Evolutionary conservation across 202 grass and related monocot genomes (phyloP).

Genomic region (Carex arenaria): DNA sequence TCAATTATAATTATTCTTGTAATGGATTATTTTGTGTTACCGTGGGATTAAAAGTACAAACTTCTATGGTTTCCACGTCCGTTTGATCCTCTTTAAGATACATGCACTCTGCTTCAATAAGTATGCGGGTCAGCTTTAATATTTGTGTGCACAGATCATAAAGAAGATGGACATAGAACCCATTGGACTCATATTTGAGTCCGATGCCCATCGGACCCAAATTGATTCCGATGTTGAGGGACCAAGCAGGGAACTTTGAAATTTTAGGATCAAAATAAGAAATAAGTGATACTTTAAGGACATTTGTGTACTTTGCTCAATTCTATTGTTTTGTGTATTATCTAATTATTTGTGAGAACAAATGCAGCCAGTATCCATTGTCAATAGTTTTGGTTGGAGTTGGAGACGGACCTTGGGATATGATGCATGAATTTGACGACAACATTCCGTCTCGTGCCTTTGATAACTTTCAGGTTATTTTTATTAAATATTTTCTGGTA

Average conservation of each 20-base stretch:
- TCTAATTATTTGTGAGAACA: not conserved
- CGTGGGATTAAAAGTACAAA: not conserved
- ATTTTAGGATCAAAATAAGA: not conserved
- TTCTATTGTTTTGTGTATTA: slow-evolving; percentile 26
- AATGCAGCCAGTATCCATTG: slow-evolving; percentile 62
- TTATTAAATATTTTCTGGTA: slow-evolving; percentile 10
- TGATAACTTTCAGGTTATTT: slow-evolving; percentile 89
- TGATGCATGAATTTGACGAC: slow-evolving; percentile 97
- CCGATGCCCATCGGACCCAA: no score
- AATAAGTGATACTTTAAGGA: not conserved
- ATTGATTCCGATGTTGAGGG: not conserved
- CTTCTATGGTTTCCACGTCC: no score
- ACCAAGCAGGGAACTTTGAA: not conserved
- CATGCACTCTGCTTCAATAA: no score
- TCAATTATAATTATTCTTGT: not conserved
- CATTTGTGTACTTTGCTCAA: not conserved
- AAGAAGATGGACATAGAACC: no score
- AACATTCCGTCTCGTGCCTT: slow-evolving; percentile 91
- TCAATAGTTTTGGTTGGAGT: slow-evolving; percentile 98
- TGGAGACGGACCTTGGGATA: slow-evolving; percentile 98
- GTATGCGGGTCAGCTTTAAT: no score
- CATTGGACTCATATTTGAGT: no score
- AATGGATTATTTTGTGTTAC: not conserved
- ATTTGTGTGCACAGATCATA: no score
- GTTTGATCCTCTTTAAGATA: no score